A percentile compares a stretch with the other conserved stretches of the same genome.
Conservation (phyloP, 108 stramenopile genomes). For the Stephanodiscus triporus region DNA sequence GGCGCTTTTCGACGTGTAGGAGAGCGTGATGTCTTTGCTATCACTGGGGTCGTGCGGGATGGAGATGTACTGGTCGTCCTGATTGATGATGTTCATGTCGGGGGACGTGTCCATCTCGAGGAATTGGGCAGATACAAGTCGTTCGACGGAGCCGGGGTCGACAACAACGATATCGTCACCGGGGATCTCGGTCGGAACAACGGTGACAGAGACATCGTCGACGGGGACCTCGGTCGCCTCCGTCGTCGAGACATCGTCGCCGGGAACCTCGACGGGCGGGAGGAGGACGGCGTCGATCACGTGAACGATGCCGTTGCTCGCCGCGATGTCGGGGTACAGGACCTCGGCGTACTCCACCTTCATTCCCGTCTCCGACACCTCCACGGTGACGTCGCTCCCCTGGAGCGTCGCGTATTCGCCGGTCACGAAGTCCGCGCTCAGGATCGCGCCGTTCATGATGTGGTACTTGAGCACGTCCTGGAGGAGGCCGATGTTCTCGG, state of each 20-base stretch:
- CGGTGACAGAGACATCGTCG: too few relatives aligned
- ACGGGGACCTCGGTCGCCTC: too few relatives aligned
- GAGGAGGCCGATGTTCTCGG: slow-evolving; percentile 13
- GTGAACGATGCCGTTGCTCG: slow-evolving; percentile 53
- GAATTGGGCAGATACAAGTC: slow-evolving; percentile 47
- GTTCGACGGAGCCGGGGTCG: slow-evolving; percentile 1
- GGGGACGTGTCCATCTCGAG: slow-evolving; percentile 45
- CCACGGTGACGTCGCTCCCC: slow-evolving; percentile 8
- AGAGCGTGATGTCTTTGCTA: background rate
- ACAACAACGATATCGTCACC: background rate
- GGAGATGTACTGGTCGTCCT: slow-evolving; percentile 42
- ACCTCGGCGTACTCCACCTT: slow-evolving; percentile 21
- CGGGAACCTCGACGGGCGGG: slow-evolving; percentile 5
- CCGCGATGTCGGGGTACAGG: slow-evolving; percentile 26
- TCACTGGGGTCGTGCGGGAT: slow-evolving; percentile 1
- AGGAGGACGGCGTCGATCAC: slow-evolving; percentile 44
- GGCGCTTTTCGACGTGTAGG: slow-evolving; percentile 34
- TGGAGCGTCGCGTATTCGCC: slow-evolving; percentile 9
- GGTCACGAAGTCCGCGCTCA: background rate
- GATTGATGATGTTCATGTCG: slow-evolving; percentile 49
- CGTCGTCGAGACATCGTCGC: too few relatives aligned
- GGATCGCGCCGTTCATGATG: slow-evolving; percentile 27
- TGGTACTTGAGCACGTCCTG: slow-evolving; percentile 43
- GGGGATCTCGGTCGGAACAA: too few relatives aligned
- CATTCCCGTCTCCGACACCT: background rate